Evolutionary conservation across 495 filamentous ascomycete species (phyloP), one percentile per base, ranked within the genome.

Genomic region (Elasticomyces elasticus): DNA sequence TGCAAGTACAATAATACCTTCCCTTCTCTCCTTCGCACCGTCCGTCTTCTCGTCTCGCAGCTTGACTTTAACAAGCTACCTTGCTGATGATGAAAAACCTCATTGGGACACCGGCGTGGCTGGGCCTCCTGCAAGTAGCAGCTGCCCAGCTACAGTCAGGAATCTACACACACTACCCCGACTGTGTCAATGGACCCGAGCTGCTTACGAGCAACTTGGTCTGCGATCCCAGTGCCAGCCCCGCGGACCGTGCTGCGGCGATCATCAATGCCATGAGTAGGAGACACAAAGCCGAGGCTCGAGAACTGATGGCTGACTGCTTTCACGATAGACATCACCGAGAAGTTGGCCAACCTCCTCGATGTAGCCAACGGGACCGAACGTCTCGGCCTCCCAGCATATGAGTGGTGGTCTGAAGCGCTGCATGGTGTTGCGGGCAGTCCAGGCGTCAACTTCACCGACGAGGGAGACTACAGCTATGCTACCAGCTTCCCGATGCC

Each of bases 381-480:
- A 4, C 30, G 49, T 17, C 35, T 52, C n/a, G 49, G 49, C 6
- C 31, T 52, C 13, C 49, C 49, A 12, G n/a, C 30, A 1, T 78
- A 79, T 55, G 59, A 74, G 26, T 76, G 74, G 74, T 78, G 76
- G 76, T 73, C 69, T 44, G 74, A 78, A 62, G 74, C 73, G 9
- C 64, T 76, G 0, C 69, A 77, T 40, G 69, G 71, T 2, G 69
- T 74, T 2, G 63, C 59, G 1, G 49, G 31, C 12, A 51, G 58
- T 33, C 64, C 64, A 9, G 64, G 61, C 5, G 56, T 65, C 41
- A 46, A 58, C 28, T 67, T 63, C 53, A 37, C 49, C 19, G 42
- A 50, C 6, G 59, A 56, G 5, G 68, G 69, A n/a, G 55, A 69
- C 15, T 76, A 70, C 55, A 67, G 66, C 35, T 66, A 68, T 17